Percentiles rank a stretch among this genome's conserved stretches.
phyloP scores from a whole-genome alignment of 2,329 filamentous ascomycete genomes.

The Fusarium compactum region DNA sequence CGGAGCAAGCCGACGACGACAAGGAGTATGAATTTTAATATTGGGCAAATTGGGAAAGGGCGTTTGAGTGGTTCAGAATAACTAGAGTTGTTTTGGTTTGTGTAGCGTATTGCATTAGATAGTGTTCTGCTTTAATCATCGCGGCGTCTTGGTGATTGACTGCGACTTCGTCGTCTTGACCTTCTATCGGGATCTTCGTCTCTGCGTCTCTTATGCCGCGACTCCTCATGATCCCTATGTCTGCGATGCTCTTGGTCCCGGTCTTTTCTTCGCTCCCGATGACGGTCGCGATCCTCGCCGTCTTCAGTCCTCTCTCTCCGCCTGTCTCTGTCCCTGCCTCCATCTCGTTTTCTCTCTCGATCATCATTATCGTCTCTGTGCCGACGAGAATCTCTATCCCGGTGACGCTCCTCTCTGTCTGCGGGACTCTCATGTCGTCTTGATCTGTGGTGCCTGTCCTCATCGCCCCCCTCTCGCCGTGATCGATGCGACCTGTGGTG shows the following conservation, averaged over 20 bases:
- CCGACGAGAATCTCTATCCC: slow-evolving; percentile 49
- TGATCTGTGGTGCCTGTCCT: slow-evolving; percentile 51
- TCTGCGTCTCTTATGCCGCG: slow-evolving; percentile 43
- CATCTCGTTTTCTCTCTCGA: slow-evolving; percentile 43
- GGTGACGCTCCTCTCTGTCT: slow-evolving; percentile 44
- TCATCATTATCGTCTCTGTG: slow-evolving; percentile 49
- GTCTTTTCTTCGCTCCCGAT: slow-evolving; percentile 43
- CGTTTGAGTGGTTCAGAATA: slow-evolving; percentile 41
- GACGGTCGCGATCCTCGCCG: slow-evolving; percentile 43
- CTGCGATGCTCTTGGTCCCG: slow-evolving; percentile 46
- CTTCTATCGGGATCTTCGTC: slow-evolving; percentile 47
- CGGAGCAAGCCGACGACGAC: slow-evolving; percentile 6
- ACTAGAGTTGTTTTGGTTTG: slow-evolving; percentile 21
- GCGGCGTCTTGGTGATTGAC: slow-evolving; percentile 57
- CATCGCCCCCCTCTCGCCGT: slow-evolving; percentile 50
- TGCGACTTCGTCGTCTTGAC: slow-evolving; percentile 52
- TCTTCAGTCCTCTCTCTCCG: slow-evolving; percentile 31
- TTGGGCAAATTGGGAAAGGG: slow-evolving; percentile 37
- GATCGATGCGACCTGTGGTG: slow-evolving; percentile 62
- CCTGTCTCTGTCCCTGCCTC: slow-evolving; percentile 36
- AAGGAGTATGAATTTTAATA: slow-evolving; percentile 23
- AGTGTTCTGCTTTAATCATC: slow-evolving; percentile 45
- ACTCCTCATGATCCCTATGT: slow-evolving; percentile 47
- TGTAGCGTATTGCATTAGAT: slow-evolving; percentile 36
- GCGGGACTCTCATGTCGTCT: slow-evolving; percentile 54